These are phyloP conservation scores for Atkinsonella texensis DNA, from an alignment of 2,329 filamentous ascomycete species.

Conservation along the genomic window DNA sequence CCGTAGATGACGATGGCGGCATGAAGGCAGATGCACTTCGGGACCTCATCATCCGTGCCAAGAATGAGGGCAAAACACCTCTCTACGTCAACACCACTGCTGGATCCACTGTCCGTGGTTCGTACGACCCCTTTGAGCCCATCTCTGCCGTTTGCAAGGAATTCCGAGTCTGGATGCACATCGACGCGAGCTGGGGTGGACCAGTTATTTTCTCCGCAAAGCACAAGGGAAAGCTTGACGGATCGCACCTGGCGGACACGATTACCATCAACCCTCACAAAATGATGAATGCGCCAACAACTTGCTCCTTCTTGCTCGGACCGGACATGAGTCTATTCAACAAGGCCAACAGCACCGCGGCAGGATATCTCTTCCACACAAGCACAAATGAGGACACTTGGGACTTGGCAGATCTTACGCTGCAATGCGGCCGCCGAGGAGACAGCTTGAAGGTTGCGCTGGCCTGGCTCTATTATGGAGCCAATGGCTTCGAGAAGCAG, in stretches of 20 bases:
- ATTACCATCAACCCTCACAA: slow-evolving; percentile 92
- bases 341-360: slow-evolving; percentile 71
- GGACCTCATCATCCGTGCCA: slow-evolving; percentile 47
- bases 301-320: slow-evolving; percentile 79
- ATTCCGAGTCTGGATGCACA: slow-evolving; percentile 77
- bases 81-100: slow-evolving; percentile 95
- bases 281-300: slow-evolving; percentile 86
- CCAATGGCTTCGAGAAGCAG: slow-evolving; percentile 55
- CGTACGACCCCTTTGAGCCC: slow-evolving; percentile 66
- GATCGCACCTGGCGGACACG: slow-evolving; percentile 63
- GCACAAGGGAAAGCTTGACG: slow-evolving; percentile 53
- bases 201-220: slow-evolving; percentile 63
- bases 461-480: slow-evolving; percentile 82
- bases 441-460: slow-evolving; percentile 82
- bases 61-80: slow-evolving; percentile 59
- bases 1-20: slow-evolving; percentile 58
- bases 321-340: slow-evolving; percentile 69
- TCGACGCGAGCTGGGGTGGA: slow-evolving; percentile 88
- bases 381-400: slow-evolving; percentile 50
- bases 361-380: slow-evolving; percentile 74
- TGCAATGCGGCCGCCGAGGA: slow-evolving; percentile 81
- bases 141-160: slow-evolving; percentile 60
- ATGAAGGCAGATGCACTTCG: slow-evolving; percentile 61
- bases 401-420: slow-evolving; percentile 84
- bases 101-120: slow-evolving; percentile 84